phyloP scores from a whole-genome alignment of 2,329 filamentous ascomycete species.

The Anisogramma anomala region DNA sequence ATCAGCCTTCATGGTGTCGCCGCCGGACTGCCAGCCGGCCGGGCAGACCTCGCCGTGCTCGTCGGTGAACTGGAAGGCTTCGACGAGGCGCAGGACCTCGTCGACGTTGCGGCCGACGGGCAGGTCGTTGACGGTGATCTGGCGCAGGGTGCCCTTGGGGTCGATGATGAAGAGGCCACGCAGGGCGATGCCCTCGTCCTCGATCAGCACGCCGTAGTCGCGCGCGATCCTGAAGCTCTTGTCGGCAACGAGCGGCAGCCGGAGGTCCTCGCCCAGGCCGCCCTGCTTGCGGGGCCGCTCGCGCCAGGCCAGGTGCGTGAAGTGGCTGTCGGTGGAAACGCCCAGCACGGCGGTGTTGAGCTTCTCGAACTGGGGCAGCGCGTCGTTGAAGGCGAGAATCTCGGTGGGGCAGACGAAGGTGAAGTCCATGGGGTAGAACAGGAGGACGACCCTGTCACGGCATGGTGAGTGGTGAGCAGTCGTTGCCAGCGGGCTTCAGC shows the following conservation, averaged over 20 bases:
- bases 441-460: constrained; percentile 46
- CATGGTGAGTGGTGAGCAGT: constrained; percentile 2
- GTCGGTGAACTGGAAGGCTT: constrained; percentile 73
- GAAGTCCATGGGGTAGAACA: constrained; percentile 58
- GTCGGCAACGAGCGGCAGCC: constrained; percentile 51
- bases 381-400: constrained; percentile 53
- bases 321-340: constrained; percentile 51
- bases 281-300: constrained; percentile 47
- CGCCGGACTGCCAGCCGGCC: constrained; percentile 37
- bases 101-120: constrained; percentile 54
- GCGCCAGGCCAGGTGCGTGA: constrained; percentile 45
- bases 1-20: constrained; percentile 39
- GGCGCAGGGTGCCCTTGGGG: constrained; percentile 46
- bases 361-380: constrained; percentile 45
- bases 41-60: constrained; percentile 68
- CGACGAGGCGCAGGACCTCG: constrained; percentile 53
- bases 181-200: constrained; percentile 52
- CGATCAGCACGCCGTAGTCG: constrained; percentile 52
- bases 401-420: constrained; percentile 57
- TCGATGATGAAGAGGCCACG: constrained; percentile 57
- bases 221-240: constrained; percentile 48
- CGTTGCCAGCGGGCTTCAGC: not conserved
- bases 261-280: constrained; percentile 46
- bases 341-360: constrained; percentile 50
- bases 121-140: constrained; percentile 56